Evolutionary conservation across 257 asterid genomes (phyloP), one percentile per base, ranked within the genome.

Genomic region (Fraxinus quadrangulata): DNA sequence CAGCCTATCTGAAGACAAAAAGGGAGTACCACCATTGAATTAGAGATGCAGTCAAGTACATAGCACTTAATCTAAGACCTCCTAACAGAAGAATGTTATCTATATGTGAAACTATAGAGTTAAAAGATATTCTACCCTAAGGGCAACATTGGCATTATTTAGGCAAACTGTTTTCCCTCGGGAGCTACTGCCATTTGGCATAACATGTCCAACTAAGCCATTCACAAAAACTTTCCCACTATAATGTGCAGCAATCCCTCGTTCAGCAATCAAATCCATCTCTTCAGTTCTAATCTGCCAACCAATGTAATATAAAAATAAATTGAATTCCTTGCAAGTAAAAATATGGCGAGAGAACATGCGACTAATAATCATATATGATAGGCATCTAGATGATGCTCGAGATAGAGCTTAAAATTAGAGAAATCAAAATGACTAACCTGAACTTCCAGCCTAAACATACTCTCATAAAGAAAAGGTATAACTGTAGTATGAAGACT

Each of bases 201-300:
- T 82, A 31, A 83, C 87, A 79, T 87, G 95, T 78, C 96, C 98
- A 84, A 90, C 91, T 81, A 94, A 83, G 79, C 94, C 97, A 84
- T 89, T 94, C 78, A 93, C 93, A 54, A 90, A 81, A 81, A 74
- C 84, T 83, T 94, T 92, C 81, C 98, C 97, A 82, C 97, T 92
- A 68, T 94, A 94, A 77, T 94, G 98, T 16, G 97, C 89, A 80
- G 93, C 98, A 84, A 94, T 94, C 83, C 98, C 98, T 84, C 98
- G 88, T 82, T 92, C 90, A 39, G 94, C 97, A 77, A 94, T 94
- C 83, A 94, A 84, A 87, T 94, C 96, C 98, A 94, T 94, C 86
- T 90, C 96, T 84, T 94, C 98, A 6, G 97, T 94, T 81, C 97
- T 87, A 78, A 94, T 90, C 98, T 94, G 90, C 80, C 83, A 85